phyloP scores from a whole-genome alignment of 1,284 basidiomycete genomes.

The Puccinia coronata region DNA sequence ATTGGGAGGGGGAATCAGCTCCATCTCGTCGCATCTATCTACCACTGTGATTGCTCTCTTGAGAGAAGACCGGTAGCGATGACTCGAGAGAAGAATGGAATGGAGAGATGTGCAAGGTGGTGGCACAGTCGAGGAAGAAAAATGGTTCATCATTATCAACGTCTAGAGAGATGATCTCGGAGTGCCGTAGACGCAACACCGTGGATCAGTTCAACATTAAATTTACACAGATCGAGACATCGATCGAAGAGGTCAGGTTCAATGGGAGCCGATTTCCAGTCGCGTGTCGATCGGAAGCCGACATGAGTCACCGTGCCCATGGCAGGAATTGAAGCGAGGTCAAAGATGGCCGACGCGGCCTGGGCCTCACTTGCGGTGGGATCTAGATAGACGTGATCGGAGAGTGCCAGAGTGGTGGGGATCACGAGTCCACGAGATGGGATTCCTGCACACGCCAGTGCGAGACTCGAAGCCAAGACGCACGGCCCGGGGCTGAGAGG shows the following conservation, averaged over 20 bases:
- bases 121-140: not conserved
- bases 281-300: conserved; percentile 13
- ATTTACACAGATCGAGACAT: conserved; percentile 20
- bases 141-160: not conserved
- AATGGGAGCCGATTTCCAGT: conserved; percentile 16
- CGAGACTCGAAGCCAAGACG: conserved; percentile 23
- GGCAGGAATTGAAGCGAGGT: conserved; percentile 4
- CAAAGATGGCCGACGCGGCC: conserved; percentile 10
- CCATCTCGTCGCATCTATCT: too few species aligned
- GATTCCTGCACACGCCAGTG: conserved; percentile 19
- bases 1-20: too few species aligned
- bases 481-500: conserved; percentile 4
- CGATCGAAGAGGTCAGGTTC: not conserved
- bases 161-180: not conserved
- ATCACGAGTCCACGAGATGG: conserved; percentile 24
- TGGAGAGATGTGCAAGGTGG: not conserved
- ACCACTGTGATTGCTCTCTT: not conserved
- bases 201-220: conserved; percentile 21
- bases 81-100: not conserved
- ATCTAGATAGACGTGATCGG: conserved; percentile 1
- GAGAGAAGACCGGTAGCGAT: not conserved
- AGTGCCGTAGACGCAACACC: conserved; percentile 17
- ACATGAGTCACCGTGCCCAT: conserved; percentile 33
- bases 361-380: conserved; percentile 11
- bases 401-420: conserved; percentile 15